These are phyloP conservation scores for Blastobotrys indianensis DNA, from an alignment of 1,139 yeast genomes.

Conservation along the genomic window DNA sequence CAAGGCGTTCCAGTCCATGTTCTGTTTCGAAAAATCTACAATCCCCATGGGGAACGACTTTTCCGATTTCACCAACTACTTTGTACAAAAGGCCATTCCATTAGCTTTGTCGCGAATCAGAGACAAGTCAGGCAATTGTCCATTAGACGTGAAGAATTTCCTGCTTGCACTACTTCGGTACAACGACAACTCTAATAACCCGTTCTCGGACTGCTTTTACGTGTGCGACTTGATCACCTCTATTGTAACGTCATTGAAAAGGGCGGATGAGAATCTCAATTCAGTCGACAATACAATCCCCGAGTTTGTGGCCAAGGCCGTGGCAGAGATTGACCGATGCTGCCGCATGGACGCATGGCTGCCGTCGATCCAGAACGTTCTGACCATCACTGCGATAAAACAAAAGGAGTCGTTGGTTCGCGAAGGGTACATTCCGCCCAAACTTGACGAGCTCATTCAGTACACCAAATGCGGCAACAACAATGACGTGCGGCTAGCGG, in stretches of 20 bases:
- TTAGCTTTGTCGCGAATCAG: slow-evolving; percentile 53
- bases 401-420: slow-evolving; percentile 58
- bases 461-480: slow-evolving; percentile 49
- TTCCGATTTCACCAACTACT: slow-evolving; percentile 57
- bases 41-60: slow-evolving; percentile 82
- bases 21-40: slow-evolving; percentile 60
- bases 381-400: slow-evolving; percentile 52
- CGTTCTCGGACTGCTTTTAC: slow-evolving; percentile 69
- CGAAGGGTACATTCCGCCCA: slow-evolving; percentile 48
- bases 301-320: slow-evolving; percentile 40
- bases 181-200: slow-evolving; percentile 80
- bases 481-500: slow-evolving; percentile 55
- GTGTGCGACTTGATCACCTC: slow-evolving; percentile 54
- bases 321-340: slow-evolving; percentile 63
- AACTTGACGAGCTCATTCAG: slow-evolving; percentile 45
- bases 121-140: slow-evolving; percentile 63
- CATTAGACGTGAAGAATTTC: slow-evolving; percentile 54
- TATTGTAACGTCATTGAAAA: slow-evolving; percentile 44
- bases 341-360: slow-evolving; percentile 82
- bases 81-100: slow-evolving; percentile 66
- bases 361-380: slow-evolving; percentile 60
- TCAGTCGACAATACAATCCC: slow-evolving; percentile 10
- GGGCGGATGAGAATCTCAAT: slow-evolving; percentile 7
- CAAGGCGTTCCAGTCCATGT: slow-evolving; percentile 61
- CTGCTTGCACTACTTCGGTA: slow-evolving; percentile 68